Base-by-base conservation (phyloP, 768 basidiomycete species). In the Trametes maxima region DNA sequence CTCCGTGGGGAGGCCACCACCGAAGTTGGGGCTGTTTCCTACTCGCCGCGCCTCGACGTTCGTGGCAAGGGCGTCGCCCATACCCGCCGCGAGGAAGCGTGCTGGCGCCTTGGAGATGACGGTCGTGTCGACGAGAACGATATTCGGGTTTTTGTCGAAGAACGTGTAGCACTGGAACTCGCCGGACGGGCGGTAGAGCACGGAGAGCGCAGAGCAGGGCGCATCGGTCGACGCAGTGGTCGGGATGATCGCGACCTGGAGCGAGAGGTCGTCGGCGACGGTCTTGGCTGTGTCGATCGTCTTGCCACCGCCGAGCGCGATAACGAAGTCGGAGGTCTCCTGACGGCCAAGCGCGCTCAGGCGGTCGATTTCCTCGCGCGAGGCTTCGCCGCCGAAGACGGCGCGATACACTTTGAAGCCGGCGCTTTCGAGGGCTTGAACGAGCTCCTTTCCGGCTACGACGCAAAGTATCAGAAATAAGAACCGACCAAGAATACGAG, bases 201-300 rank as follows among this genome's bases (percentile, higher is more conserved):
- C 72, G 43, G 72, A 73, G 62, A 73, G 70, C 28, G 72, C 72
- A 35, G 72, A 73, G 65, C 72, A 73, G 4, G 72, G 72, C 21
- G 72, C 72, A 65, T 73, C 72, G 25, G 72, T 73, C 33, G 72
- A 73, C 16, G 72, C 72, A 25, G 70, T 73, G 48, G 72, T 73
- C 36, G 70, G 72, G 24, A 71, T 51, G 44, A 73, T 63, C 2
- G 72, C 72, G 64, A 69, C 67, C 36, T 59, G 68, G 13, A 70
- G 33, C 22, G 48, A 39, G 50, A 73, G 72, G n/a, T 62, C 53
- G 64, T 70, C 69, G 11, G 72, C 70, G 63, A 69, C 61, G 45
- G 60, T 66, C 59, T 73, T 71, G 42, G 72, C 69, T 40, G 68
- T 68, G 49, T 73, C 72, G 65, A 72, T 69, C 10, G 69, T 69